Base-by-base conservation (phyloP, 257 asterid genomes). In the Petunia axillaris region DNA sequence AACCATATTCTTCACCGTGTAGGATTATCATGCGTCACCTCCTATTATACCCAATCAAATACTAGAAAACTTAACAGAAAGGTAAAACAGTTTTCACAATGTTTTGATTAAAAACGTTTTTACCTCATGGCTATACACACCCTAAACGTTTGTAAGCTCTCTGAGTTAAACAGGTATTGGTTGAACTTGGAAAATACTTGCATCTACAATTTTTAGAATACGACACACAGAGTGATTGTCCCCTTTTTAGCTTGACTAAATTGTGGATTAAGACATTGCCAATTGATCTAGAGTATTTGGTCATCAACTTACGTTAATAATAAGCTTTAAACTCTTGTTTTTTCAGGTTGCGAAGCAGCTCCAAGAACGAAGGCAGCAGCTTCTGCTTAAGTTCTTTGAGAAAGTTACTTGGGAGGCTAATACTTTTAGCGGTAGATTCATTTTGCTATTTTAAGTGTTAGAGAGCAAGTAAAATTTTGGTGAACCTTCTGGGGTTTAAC, bases 351-450 rank as follows among this genome's bases (percentile, higher is more conserved):
- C 5, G 86, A 90, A 85, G 95, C 95, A 48, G 95, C 97, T 64
- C 97, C 97, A 14, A 90, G 97, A 92, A 90, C 87, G 85, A 91
- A 92, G 92, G 91, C 89, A 4, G 89, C 86, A 65, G 89, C 92
- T 59, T 87, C 94, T 81, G 86, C 93, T 81, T 90, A 68, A 83
- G 62, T 60, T 44, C 7, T 50, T 50, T 35, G 3, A 71, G 35
- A 50, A 25, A 76, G 78, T 62, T n/a, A 48, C 8, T 80, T 70
- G 75, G 75, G 76, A 79, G 15, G 65, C 7, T n/a, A 25, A 46
- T 82, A 80, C 79, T 77, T 70, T 64, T 50, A 70, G 4, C 52
- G 80, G 78, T 82, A 63, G 68, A 75, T 62, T 81, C 44, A 75
- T 76, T 79, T 79, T 36, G 41, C 50, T 53, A 71, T 39, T 85